Conservation (phyloP, 441 rosid species). For the Metrosideros polymorpha region DNA sequence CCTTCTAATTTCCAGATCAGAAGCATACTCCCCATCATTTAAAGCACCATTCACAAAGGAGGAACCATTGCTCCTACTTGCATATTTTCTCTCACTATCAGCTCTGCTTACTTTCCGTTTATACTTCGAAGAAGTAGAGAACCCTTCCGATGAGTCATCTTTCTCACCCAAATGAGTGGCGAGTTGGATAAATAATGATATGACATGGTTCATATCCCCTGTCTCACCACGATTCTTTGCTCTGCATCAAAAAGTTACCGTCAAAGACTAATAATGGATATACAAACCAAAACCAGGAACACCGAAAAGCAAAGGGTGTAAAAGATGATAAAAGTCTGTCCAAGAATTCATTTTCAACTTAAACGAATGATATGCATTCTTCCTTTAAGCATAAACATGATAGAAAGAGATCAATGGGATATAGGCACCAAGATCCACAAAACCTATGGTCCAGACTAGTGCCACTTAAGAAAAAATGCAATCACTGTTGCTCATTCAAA, state of each 20-base stretch:
- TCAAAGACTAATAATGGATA: not conserved
- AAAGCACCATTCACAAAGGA: constrained; percentile 37
- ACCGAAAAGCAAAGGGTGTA: not conserved
- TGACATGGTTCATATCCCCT: constrained; percentile 72
- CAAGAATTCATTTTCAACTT: not conserved
- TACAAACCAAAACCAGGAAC: not conserved
- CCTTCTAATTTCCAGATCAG: constrained; percentile 90
- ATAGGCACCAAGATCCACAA: not conserved
- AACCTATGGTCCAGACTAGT: not conserved
- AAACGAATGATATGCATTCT: not conserved
- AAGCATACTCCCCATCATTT: constrained; percentile 71
- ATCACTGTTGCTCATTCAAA: not conserved
- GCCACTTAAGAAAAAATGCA: not conserved
- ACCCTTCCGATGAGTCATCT: constrained; percentile 49
- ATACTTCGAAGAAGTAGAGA: constrained; percentile 50
- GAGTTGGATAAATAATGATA: constrained; percentile 72
- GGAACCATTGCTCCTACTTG: constrained; percentile 55
- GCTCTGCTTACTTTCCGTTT: constrained; percentile 49
- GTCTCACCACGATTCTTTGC: constrained; percentile 69
- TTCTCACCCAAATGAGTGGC: constrained; percentile 86
- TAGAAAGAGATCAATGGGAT: not conserved
- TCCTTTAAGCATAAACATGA: not conserved
- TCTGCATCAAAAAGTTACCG: constrained; percentile 33
- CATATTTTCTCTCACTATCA: constrained; percentile 54
- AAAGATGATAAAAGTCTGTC: not conserved